Conservation (phyloP, 2,329 filamentous ascomycete genomes). For the Penicillium concentricum region DNA sequence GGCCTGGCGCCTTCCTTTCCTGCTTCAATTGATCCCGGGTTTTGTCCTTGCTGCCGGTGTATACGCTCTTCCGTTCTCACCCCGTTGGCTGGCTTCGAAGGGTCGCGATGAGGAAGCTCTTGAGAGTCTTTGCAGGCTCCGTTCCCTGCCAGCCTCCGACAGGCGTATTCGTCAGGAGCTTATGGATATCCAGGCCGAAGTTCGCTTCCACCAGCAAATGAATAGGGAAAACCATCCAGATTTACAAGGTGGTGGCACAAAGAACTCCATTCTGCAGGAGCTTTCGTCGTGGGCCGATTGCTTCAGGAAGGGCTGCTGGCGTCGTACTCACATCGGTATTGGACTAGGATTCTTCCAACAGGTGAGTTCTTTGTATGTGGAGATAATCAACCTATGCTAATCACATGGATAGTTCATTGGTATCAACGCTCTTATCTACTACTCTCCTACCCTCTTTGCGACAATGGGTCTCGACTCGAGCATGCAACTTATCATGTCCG, state of each 20-base stretch:
- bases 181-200: slow-evolving; percentile 53
- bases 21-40: slow-evolving; percentile 48
- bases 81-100: slow-evolving; percentile 53
- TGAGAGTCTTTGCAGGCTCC: slow-evolving; percentile 49
- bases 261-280: slow-evolving; percentile 47
- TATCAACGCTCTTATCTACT: slow-evolving; percentile 60
- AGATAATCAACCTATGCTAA: slow-evolving; percentile 1
- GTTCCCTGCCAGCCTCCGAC: slow-evolving; percentile 51
- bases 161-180: slow-evolving; percentile 53
- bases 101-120: slow-evolving; percentile 52
- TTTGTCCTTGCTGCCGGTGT: slow-evolving; percentile 40
- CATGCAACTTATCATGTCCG: slow-evolving; percentile 54
- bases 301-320: slow-evolving; percentile 51
- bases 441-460: slow-evolving; percentile 60
- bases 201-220: slow-evolving; percentile 51
- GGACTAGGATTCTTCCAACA: slow-evolving; percentile 60
- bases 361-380: slow-evolving; percentile 18
- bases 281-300: slow-evolving; percentile 52
- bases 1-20: slow-evolving; percentile 50
- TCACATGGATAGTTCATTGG: slow-evolving; percentile 42
- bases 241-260: slow-evolving; percentile 33
- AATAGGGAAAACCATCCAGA: slow-evolving; percentile 42
- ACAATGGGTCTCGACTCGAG: slow-evolving; percentile 47
- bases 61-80: slow-evolving; percentile 54
- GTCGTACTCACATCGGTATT: slow-evolving; percentile 52